phyloP scores from a whole-genome alignment of 2,329 filamentous ascomycete species.

The Aureobasidium sp. region DNA sequence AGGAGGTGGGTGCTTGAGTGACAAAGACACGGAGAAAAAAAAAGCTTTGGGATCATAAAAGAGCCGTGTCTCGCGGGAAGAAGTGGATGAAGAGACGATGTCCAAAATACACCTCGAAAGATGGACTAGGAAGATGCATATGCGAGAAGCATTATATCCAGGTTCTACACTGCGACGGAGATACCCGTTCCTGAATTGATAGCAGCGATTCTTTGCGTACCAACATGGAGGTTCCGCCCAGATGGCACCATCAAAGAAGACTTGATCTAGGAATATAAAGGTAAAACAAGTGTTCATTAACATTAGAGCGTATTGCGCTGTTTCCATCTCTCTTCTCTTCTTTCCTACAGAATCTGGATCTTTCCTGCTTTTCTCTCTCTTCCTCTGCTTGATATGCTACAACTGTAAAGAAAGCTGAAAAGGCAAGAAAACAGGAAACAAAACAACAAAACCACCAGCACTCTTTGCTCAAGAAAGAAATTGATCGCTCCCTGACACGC shows the following conservation, averaged over 20 bases:
- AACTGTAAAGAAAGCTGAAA: background rate
- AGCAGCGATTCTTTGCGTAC: too few species aligned
- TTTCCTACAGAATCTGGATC: background rate
- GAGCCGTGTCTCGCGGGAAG: background rate
- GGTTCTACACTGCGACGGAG: too few species aligned
- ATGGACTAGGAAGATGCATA: too few species aligned
- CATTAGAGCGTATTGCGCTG: slow-evolving; percentile 4
- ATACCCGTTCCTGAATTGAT: too few species aligned
- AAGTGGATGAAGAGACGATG: background rate
- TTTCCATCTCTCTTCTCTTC: background rate
- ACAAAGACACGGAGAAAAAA: background rate
- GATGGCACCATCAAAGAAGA: background rate
- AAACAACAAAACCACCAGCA: background rate
- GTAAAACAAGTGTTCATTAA: slow-evolving; percentile 10
- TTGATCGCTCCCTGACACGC: background rate
- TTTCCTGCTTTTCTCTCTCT: background rate
- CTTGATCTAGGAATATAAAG: background rate
- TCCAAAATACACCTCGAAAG: too few species aligned
- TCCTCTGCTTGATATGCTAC: background rate
- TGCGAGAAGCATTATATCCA: too few species aligned
- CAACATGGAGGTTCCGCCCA: too few species aligned
- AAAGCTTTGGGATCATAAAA: background rate
- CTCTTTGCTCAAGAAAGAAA: background rate
- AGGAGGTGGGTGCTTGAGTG: slow-evolving; percentile 33
- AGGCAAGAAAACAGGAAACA: too few species aligned